Base-by-base conservation (phyloP, 1,139 yeast species). In the Nadsonia commutata region DNA sequence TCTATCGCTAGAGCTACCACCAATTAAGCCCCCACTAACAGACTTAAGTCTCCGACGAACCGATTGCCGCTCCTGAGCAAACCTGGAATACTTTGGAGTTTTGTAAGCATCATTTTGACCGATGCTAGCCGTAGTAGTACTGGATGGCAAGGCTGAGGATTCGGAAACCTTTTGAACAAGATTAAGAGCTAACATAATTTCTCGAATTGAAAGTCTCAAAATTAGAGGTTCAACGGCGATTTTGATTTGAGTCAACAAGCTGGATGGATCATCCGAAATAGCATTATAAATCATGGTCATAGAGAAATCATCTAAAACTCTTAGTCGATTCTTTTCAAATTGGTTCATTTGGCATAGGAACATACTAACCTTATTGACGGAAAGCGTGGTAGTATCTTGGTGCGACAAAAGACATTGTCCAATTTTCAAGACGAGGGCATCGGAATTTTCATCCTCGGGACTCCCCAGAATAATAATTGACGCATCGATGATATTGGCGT, bases 251-350 rank as follows among this genome's bases (percentile, higher is more conserved):
- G 94, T 78, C 44, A 84, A 58, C 43, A 72, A 69, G 13, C 73
- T 72, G 0, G 73, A 70, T 0, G 67, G 59, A 1, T 78, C 72
- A 0, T 93, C 75, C 1, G 80, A 80, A 38, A 88, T 67, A 13
- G 74, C 68, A 55, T 88, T 96, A 48, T 82, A 66, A 0, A 85
- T 75, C 49, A 84, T 70, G 0, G 88, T 76, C 6, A 86, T 63
- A 1, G 94, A 80, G 60, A 90, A 90, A 55, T 90, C 96, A 59
- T 93, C 97, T 49, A 93, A 69, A 36, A 93, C 72, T 47, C 95
- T 67, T 43, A 88, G 66, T 40, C 78, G 69, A 44, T 71, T 70
- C 11, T 71, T 70, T 20, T 78, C 77, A 45, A 71, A 70, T 9
- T 73, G 62, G 51, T 80, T 72, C 95, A 93, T 88, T 20, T 67